Evolutionary conservation across 495 filamentous ascomycete genomes (phyloP).

Genomic region (Penicillium waksmanii): DNA sequence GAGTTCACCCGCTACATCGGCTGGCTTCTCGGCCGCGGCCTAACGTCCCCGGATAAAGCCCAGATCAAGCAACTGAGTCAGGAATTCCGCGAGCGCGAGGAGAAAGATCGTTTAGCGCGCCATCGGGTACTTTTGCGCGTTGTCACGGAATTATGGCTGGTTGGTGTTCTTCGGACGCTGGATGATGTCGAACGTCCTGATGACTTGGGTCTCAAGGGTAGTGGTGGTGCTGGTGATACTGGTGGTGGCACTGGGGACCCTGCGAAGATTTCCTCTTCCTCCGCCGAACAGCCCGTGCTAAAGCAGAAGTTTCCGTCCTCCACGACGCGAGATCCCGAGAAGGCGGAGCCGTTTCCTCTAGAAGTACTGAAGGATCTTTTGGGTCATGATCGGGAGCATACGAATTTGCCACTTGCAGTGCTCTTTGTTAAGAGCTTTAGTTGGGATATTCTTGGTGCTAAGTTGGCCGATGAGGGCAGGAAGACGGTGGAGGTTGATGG

Average conservation of each 20-base stretch:
- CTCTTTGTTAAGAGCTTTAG: slow-evolving; percentile 94
- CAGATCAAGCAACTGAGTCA: slow-evolving; percentile 75
- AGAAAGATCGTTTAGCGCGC: slow-evolving; percentile 86
- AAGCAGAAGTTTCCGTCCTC: slow-evolving; percentile 33
- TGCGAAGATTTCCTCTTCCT: slow-evolving; percentile 52
- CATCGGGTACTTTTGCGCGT: slow-evolving; percentile 87
- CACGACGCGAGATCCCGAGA: slow-evolving; percentile 42
- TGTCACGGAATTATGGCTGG: slow-evolving; percentile 95
- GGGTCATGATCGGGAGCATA: slow-evolving; percentile 89
- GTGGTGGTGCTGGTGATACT: too few species aligned
- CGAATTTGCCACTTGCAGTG: slow-evolving; percentile 87
- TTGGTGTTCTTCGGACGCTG: slow-evolving; percentile 81
- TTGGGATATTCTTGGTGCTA: slow-evolving; percentile 91
- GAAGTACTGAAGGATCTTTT: slow-evolving; percentile 96
- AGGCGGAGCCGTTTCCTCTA: slow-evolving; percentile 84
- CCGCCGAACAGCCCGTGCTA: slow-evolving; percentile 59
- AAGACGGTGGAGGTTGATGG: slow-evolving; percentile 88
- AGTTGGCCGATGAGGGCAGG: slow-evolving; percentile 69
- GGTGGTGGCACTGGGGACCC: slow-evolving; percentile 46
- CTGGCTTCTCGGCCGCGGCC: slow-evolving; percentile 88
- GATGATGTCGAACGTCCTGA: slow-evolving; percentile 89
- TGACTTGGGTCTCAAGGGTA: slow-evolving; percentile 70
- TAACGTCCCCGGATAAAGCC: slow-evolving; percentile 89
- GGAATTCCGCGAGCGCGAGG: slow-evolving; percentile 90
- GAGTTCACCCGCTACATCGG: slow-evolving; percentile 92